These are phyloP conservation scores for Trichosanthes cucumerina DNA, from an alignment of 306 rosid species.

Conservation along the genomic window DNA sequence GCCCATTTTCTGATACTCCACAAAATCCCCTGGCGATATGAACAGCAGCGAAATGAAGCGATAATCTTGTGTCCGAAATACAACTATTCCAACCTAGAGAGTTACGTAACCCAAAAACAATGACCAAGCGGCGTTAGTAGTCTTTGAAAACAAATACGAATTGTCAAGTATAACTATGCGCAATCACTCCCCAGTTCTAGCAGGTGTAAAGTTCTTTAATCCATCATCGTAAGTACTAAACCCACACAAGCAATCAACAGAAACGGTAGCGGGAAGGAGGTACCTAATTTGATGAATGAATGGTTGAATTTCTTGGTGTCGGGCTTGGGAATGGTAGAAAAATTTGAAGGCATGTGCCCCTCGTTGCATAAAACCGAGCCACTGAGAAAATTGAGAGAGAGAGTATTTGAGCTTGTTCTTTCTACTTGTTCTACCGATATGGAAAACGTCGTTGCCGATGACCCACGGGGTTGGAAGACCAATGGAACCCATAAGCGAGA, in stretches of 20 bases:
- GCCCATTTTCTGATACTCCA: slow-evolving; percentile 9
- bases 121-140: neutral
- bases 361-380: neutral
- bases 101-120: neutral
- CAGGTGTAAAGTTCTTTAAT: neutral
- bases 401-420: neutral
- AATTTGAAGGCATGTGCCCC: neutral
- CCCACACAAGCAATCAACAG: neutral
- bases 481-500: slow-evolving; percentile 1
- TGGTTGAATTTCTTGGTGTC: neutral
- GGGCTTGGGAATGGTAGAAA: neutral
- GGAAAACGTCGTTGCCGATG: neutral
- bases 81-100: slow-evolving; percentile 8
- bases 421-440: neutral
- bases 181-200: neutral
- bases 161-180: neutral
- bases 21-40: slow-evolving; percentile 13
- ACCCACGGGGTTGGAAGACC: neutral
- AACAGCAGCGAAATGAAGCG: neutral
- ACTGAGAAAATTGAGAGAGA: neutral
- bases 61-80: neutral
- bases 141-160: neutral
- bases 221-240: neutral
- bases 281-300: neutral
- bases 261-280: neutral